phyloP scores from a whole-genome alignment of 352 stramenopile species.

The Phytopythium aichiense region DNA sequence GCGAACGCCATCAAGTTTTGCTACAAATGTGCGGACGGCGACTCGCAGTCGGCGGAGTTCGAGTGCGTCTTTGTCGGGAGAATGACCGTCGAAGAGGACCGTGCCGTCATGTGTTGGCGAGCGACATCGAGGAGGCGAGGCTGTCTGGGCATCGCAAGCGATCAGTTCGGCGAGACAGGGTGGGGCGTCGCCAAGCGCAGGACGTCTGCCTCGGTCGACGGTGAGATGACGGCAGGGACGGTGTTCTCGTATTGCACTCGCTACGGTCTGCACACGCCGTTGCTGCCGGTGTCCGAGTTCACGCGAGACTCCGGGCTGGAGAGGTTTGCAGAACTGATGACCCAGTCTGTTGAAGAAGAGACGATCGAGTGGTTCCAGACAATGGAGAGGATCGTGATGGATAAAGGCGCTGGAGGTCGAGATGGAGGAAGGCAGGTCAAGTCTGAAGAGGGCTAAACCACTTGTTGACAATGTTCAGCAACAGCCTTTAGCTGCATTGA shows the following conservation, averaged over 20 bases:
- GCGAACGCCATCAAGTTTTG: background rate
- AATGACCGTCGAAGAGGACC: slow-evolving; percentile 33
- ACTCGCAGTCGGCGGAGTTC: background rate
- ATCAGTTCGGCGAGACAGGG: background rate
- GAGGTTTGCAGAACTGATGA: background rate
- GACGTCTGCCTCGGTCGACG: background rate
- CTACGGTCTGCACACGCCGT: background rate
- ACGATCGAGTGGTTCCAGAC: background rate
- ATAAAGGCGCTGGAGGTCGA: background rate
- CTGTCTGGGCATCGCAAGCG: too few species aligned
- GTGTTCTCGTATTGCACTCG: background rate
- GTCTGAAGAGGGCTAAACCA: too few species aligned
- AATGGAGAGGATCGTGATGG: background rate
- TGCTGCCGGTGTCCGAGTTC: background rate
- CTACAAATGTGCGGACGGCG: background rate
- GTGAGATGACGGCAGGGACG: background rate
- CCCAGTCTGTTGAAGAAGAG: background rate
- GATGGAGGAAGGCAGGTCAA: too few species aligned
- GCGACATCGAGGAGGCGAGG: background rate
- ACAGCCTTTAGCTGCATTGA: too few species aligned
- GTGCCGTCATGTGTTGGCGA: background rate
- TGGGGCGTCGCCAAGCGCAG: background rate
- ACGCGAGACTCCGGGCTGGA: background rate
- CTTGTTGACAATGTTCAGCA: too few species aligned
- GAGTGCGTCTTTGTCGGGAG: slow-evolving; percentile 9